A percentile compares a stretch with the other conserved stretches of the same genome.
Conservation (phyloP, 768 basidiomycete genomes). For the Lanmaoa pseudosensibilis region DNA sequence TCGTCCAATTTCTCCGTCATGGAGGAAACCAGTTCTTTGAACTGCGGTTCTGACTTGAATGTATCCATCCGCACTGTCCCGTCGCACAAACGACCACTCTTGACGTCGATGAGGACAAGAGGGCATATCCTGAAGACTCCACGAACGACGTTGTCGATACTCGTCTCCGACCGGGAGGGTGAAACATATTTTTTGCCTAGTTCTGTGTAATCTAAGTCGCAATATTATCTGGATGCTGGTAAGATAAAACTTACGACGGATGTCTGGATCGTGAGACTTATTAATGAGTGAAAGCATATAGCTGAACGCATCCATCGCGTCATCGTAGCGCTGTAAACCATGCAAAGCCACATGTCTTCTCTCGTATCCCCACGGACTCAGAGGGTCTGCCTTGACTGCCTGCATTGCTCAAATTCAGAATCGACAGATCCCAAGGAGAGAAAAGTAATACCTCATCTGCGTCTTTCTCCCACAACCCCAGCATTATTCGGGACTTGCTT, state of each 20-base stretch:
- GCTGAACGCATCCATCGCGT: background rate
- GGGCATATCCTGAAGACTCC: background rate
- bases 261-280: background rate
- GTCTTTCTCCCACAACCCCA: slow-evolving; percentile 3
- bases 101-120: too few species aligned
- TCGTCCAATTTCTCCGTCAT: background rate
- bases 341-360: slow-evolving; percentile 1
- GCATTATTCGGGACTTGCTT: too few species aligned
- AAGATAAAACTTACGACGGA: background rate
- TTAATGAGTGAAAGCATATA: slow-evolving; percentile 1
- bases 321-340: background rate
- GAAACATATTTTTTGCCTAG: background rate
- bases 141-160: background rate
- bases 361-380: background rate
- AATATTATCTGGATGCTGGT: fast-evolving
- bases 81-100: too few species aligned
- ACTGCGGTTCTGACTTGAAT: too few species aligned
- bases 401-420: background rate
- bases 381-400: slow-evolving; percentile 3
- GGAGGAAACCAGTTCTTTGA: too few species aligned
- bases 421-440: background rate
- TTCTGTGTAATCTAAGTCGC: background rate
- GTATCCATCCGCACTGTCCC: too few species aligned
- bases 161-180: background rate
- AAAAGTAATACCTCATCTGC: background rate